These are phyloP conservation scores for Malus asiatica DNA, from an alignment of 306 rosid genomes.

Conservation along the genomic window DNA sequence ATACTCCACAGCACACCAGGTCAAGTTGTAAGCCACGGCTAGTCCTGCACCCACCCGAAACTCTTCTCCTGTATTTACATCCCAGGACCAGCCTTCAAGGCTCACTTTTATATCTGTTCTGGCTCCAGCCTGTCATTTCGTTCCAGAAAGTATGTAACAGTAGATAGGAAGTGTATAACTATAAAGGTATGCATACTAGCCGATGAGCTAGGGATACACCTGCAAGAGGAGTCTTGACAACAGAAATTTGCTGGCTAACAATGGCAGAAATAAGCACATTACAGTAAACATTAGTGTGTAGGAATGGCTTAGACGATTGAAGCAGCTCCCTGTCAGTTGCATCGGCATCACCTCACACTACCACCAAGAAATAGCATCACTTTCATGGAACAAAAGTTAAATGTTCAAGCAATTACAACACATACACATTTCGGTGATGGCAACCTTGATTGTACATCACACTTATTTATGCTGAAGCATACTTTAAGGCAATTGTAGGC, in stretches of 20 bases:
- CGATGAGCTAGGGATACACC: slow-evolving; percentile 15
- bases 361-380: slow-evolving; percentile 8
- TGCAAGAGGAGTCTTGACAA: slow-evolving; percentile 47
- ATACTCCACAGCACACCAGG: slow-evolving; percentile 76
- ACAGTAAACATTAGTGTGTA: slow-evolving; percentile 53
- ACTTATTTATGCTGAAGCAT: neutral
- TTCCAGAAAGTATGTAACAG: neutral
- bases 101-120: slow-evolving; percentile 43
- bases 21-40: slow-evolving; percentile 51
- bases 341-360: slow-evolving; percentile 50
- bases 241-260: slow-evolving; percentile 48
- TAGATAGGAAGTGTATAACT: neutral
- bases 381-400: slow-evolving; percentile 1
- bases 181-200: neutral
- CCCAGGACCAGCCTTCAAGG: slow-evolving; percentile 73
- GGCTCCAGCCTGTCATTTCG: slow-evolving; percentile 39
- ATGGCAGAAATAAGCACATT: slow-evolving; percentile 50
- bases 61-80: slow-evolving; percentile 47
- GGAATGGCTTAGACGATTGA: slow-evolving; percentile 58
- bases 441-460: neutral
- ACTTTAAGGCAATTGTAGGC: too few species aligned
- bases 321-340: slow-evolving; percentile 43
- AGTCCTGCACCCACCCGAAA: slow-evolving; percentile 67
- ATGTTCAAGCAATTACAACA: neutral
- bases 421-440: neutral